Base-by-base conservation (phyloP, 2,329 filamentous ascomycete species). In the Ascomycota sp. region DNA sequence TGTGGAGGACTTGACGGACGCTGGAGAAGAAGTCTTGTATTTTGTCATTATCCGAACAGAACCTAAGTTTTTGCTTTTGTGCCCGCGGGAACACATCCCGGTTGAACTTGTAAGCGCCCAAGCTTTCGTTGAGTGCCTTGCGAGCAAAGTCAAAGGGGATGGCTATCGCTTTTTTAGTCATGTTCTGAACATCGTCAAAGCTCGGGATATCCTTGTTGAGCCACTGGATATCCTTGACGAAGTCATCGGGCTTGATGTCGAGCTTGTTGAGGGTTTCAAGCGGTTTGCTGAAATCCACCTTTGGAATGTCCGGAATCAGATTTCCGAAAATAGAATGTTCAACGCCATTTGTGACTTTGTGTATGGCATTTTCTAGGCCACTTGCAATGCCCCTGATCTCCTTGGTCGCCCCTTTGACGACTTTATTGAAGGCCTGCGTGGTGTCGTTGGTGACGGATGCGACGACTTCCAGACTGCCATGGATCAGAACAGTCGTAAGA, bases 41-140 rank as follows among this genome's bases (percentile, higher is more conserved):
- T 26, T 68, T 72, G 41, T 80, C 67, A 55, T 89, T 82, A 48
- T 82, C 72, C 30, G 81, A 81, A 59, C 89, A 98, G 58, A 98
- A 95, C 1, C 67, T 75, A 35, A 98, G 62, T 28, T 72, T 59
- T 52, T 91, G 67, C 58, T 92, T 92, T 44, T 75, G 59, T 2
- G 89, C 83, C 3, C 92, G 66, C 0, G 84, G 82, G 44, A 98
- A 86, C 8, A 76, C 55, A 9, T 69, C 68, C 11, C 72, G 65
- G 49, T 93, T 72, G 49, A 95, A 92, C 26, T 62, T 65, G 61
- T 83, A 95, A 39, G 60, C 66, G 33, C 71, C 67, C 46, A 89
- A 67, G 27, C 66, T 72, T 10, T 72, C 57, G 41, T 82, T 76
- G 46, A 98, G 66, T 32, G 77, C 59, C 39, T 62, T 57, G 44